A percentile compares a stretch with the other conserved stretches of the same genome.
Conservation (phyloP, 148 eudicot genomes). For the Gaultheria prostrata region DNA sequence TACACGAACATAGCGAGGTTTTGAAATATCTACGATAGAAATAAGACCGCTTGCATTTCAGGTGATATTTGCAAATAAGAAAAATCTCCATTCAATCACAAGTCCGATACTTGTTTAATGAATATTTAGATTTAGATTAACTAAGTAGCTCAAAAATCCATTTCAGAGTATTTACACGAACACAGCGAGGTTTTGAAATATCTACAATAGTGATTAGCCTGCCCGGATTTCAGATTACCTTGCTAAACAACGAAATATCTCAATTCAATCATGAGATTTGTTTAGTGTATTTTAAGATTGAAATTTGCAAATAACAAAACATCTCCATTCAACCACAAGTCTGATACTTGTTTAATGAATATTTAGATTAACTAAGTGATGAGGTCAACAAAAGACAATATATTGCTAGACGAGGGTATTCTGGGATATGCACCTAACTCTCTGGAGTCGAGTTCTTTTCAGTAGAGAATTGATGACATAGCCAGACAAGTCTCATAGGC, state of each 20-base stretch:
- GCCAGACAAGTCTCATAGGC: too few relatives aligned
- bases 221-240: neutral
- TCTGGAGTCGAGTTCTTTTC: too few relatives aligned
- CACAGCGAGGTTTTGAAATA: conserved; percentile 72
- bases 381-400: too few relatives aligned
- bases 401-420: too few relatives aligned
- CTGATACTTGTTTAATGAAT: neutral
- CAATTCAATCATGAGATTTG: neutral
- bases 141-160: conserved; percentile 24
- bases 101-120: neutral
- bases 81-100: conserved; percentile 1
- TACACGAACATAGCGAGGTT: conserved; percentile 92
- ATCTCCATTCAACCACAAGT: neutral
- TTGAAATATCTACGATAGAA: conserved; percentile 52
- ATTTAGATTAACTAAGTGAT: neutral
- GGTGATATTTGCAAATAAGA: neutral
- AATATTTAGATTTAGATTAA: neutral
- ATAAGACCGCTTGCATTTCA: neutral
- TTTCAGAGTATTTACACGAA: conserved; percentile 86
- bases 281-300: neutral
- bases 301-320: neutral
- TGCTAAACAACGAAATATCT: neutral
- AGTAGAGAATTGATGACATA: too few relatives aligned
- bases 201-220: conserved; percentile 36
- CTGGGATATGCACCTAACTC: too few relatives aligned